phyloP scores from a whole-genome alignment of 208 protist genomes.

The Leishmania aethiopica region DNA sequence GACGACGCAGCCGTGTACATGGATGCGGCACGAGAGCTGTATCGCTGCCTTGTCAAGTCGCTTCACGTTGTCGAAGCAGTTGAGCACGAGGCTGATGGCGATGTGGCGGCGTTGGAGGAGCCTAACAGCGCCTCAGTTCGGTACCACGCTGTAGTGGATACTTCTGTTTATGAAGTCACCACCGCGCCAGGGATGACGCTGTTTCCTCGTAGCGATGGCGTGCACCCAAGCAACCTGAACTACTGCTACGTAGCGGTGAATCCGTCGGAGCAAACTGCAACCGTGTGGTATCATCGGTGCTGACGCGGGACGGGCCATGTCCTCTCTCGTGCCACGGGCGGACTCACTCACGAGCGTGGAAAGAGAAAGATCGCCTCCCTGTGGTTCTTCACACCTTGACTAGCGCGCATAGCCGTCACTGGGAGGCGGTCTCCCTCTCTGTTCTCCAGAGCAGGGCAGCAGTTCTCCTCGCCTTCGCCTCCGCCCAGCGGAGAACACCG shows the following conservation, averaged over 20 bases:
- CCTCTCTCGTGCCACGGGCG: not conserved
- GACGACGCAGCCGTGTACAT: slow-evolving; percentile 69
- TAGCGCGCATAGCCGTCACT: not conserved
- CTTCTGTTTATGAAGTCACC: slow-evolving; percentile 38
- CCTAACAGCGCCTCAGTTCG: not conserved
- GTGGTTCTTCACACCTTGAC: not conserved
- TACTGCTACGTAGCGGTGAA: slow-evolving; percentile 74
- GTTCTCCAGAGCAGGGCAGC: not conserved
- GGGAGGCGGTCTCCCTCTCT: not conserved
- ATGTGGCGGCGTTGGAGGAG: slow-evolving; percentile 11
- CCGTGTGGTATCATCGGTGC: slow-evolving; percentile 40
- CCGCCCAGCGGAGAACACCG: not conserved
- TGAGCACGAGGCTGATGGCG: slow-evolving; percentile 6
- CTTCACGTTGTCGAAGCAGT: slow-evolving; percentile 18
- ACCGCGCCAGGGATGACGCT: slow-evolving; percentile 24
- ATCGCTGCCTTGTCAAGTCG: slow-evolving; percentile 51
- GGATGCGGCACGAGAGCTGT: slow-evolving; percentile 40
- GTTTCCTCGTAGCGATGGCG: slow-evolving; percentile 40
- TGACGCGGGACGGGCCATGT: not conserved
- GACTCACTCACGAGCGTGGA: not conserved
- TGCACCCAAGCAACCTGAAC: slow-evolving; percentile 56
- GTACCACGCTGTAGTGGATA: slow-evolving; percentile 29
- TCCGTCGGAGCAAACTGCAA: slow-evolving; percentile 35
- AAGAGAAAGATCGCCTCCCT: not conserved
- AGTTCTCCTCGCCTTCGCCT: not conserved